Evolutionary conservation across 768 basidiomycete species (phyloP).

Genomic region (Phylloporus sp.): DNA sequence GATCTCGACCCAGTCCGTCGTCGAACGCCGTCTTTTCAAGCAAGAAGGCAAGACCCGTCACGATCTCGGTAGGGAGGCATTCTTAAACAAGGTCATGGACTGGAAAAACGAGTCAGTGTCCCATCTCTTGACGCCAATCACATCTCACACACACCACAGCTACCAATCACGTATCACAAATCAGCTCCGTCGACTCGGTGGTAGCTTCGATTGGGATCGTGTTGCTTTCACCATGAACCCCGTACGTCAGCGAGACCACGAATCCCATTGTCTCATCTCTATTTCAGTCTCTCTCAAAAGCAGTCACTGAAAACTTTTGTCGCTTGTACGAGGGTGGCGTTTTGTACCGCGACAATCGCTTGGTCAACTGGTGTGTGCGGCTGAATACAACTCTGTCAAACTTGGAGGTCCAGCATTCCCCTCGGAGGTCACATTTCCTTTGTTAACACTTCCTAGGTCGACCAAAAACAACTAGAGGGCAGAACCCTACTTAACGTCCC

Average conservation of each 20-base stretch:
- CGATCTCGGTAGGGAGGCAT: slow-evolving; percentile 91
- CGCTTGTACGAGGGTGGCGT: slow-evolving; percentile 86
- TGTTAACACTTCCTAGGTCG: slow-evolving; percentile 53
- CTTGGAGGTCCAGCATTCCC: slow-evolving; percentile 61
- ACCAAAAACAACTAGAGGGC: slow-evolving; percentile 84
- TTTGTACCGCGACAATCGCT: slow-evolving; percentile 90
- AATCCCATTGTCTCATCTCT: background rate
- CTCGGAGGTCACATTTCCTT: background rate
- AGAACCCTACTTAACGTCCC: slow-evolving; percentile 85
- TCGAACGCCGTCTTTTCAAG: slow-evolving; percentile 90
- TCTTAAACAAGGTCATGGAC: slow-evolving; percentile 84
- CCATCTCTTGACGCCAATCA: background rate
- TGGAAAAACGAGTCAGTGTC: slow-evolving; percentile 92
- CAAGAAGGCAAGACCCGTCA: slow-evolving; percentile 76
- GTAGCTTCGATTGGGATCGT: slow-evolving; percentile 91
- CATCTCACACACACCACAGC: slow-evolving; percentile 35
- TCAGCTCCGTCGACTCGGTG: slow-evolving; percentile 84
- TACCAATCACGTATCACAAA: slow-evolving; percentile 92
- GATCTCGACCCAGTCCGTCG: slow-evolving; percentile 96
- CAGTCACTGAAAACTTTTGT: slow-evolving; percentile 90
- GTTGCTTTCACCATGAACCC: slow-evolving; percentile 95
- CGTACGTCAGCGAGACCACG: slow-evolving; percentile 36
- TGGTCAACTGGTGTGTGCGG: slow-evolving; percentile 97
- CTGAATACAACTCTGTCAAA: slow-evolving; percentile 98
- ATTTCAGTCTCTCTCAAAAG: slow-evolving; percentile 65